Evolutionary conservation across 2,329 filamentous ascomycete species (phyloP), one percentile per base, ranked within the genome.

Genomic region (Colletotrichum tropicale): DNA sequence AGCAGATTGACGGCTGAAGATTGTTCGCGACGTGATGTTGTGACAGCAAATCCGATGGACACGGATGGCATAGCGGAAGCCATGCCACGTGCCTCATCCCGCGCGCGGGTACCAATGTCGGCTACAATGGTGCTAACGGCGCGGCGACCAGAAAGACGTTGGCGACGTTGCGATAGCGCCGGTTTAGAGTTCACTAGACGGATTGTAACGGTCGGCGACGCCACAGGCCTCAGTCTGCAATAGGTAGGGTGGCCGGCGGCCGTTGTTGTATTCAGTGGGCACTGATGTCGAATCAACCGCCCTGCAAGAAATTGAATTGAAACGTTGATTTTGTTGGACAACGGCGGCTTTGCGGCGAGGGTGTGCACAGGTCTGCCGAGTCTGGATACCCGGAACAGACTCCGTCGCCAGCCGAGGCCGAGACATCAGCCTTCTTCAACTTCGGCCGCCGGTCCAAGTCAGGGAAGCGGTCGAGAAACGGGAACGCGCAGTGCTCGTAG

Each of bases 51-150:
- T 12, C 56, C 32, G 70, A 48, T 52, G 9, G 32, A 58, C 55
- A 21, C 58, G 28, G 26, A 21, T 18, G 48, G 24, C 5, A 52
- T n/a, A 34, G 26, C 36, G 62, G 69, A 24, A 66, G 55, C 55
- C 56, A 74, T 48, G 58, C 74, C 74, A 70, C 74, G 58, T 76
- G 74, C 70, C 62, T n/a, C 48, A 38, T 52, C 38, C 32, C 43
- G 55, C 32, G 67, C 52, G 55, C 56, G 69, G 69, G 56, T 62
- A 62, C 24, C 12, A 75, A 61, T 43, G n/a, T 61, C 36, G 48
- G n/a, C n/a, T 30, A 32, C 43, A 38, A 58, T 58, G 36, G 64
- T 58, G 24, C 66, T 38, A 76, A 74, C 62, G 70, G 70, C 62
- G 70, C 56, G 38, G 18, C 43, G 24, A 43, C 18, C 70, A 43